Evolutionary conservation across 768 basidiomycete species (phyloP).

Genomic region (Trametes gibbosa): DNA sequence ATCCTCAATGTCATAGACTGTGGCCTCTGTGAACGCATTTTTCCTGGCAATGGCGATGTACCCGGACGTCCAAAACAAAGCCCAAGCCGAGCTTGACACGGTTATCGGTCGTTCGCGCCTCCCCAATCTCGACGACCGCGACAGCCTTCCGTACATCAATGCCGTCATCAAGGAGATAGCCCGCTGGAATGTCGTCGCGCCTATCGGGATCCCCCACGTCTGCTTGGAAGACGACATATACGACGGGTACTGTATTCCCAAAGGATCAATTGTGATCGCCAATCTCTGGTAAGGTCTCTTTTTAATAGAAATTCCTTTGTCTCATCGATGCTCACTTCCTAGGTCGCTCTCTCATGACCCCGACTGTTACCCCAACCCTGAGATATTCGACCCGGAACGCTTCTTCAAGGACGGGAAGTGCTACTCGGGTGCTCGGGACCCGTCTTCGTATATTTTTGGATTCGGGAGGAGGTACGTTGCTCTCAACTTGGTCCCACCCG

Average conservation of each 20-base stretch:
- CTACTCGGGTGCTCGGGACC: not conserved
- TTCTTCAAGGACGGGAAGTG: slow-evolving; percentile 31
- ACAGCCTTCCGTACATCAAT: not conserved
- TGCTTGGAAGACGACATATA: slow-evolving; percentile 23
- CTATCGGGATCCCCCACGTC: not conserved
- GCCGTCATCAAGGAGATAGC: not conserved
- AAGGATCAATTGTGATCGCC: slow-evolving; percentile 18
- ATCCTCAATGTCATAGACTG: not conserved
- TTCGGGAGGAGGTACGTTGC: not conserved
- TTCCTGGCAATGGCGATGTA: slow-evolving; percentile 10
- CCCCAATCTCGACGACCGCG: not conserved
- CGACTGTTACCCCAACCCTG: slow-evolving; percentile 39
- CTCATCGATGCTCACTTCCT: too few species aligned
- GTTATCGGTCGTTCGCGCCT: slow-evolving; percentile 2
- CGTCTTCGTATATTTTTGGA: slow-evolving; percentile 3
- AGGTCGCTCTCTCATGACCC: slow-evolving; percentile 24
- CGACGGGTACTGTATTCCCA: slow-evolving; percentile 23
- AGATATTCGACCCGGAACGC: slow-evolving; percentile 47
- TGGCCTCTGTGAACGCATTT: not conserved
- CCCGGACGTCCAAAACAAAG: slow-evolving; percentile 7
- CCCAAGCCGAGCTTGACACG: slow-evolving; percentile 4
- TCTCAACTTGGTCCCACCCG: not conserved
- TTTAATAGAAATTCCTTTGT: too few species aligned
- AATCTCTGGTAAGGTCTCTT: slow-evolving; percentile 19
- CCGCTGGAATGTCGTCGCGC: slow-evolving; percentile 1